These are phyloP conservation scores for Glebionis coronaria DNA, from an alignment of 129 eudicot species.

Conservation along the genomic window DNA sequence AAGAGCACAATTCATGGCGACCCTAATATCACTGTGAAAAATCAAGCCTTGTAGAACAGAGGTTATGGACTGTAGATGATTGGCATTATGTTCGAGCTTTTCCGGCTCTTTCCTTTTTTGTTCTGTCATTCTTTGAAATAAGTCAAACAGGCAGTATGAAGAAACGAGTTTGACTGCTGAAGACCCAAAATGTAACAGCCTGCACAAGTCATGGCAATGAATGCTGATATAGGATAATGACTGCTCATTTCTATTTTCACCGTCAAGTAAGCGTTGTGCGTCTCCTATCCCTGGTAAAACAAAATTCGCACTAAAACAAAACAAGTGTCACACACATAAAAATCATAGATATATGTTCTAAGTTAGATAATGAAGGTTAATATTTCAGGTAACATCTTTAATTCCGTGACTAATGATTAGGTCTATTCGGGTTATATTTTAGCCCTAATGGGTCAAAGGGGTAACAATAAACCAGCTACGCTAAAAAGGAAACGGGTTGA, in stretches of 20 bases:
- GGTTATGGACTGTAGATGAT: slow-evolving; percentile 43
- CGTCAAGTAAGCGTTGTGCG: slow-evolving; percentile 39
- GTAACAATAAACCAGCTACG: background rate
- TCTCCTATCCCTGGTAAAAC: slow-evolving; percentile 60
- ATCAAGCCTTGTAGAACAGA: slow-evolving; percentile 66
- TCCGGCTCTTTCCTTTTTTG: slow-evolving; percentile 31
- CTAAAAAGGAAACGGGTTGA: background rate
- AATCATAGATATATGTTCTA: background rate
- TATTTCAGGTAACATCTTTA: background rate
- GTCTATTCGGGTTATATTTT: background rate
- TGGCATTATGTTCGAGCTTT: slow-evolving; percentile 31
- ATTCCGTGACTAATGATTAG: background rate
- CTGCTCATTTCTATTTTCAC: slow-evolving; percentile 29
- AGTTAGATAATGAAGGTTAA: slow-evolving; percentile 9
- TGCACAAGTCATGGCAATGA: slow-evolving; percentile 75
- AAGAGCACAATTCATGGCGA: slow-evolving; percentile 62
- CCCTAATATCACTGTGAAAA: slow-evolving; percentile 45
- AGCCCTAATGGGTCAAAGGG: background rate
- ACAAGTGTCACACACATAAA: slow-evolving; percentile 14
- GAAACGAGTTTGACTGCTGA: slow-evolving; percentile 58
- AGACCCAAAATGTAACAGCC: slow-evolving; percentile 82
- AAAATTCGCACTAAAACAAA: slow-evolving; percentile 47
- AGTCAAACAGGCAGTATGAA: slow-evolving; percentile 68
- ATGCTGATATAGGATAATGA: slow-evolving; percentile 50
- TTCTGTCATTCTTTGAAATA: slow-evolving; percentile 51